Conservation (phyloP, 345 rosid species). For the Salix brachista region DNA sequence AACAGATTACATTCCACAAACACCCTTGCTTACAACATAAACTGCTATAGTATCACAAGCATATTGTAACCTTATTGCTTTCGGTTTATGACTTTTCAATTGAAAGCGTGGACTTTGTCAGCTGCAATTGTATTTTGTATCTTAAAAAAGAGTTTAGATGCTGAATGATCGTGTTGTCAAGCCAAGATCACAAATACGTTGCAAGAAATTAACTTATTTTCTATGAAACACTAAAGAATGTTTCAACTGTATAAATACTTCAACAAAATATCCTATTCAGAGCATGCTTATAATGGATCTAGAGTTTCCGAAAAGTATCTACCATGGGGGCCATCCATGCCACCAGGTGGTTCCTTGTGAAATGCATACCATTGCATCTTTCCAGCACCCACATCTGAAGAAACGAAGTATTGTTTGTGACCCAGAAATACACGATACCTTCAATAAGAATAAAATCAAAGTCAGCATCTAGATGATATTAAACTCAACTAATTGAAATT, state of each 20-base stretch:
- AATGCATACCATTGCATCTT: conserved; percentile 99
- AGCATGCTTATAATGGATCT: background rate
- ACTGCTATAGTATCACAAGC: background rate
- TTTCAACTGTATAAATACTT: background rate
- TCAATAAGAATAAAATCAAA: conserved; percentile 15
- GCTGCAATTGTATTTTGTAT: background rate
- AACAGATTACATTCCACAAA: background rate
- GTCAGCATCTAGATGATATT: conserved; percentile 5
- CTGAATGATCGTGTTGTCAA: background rate
- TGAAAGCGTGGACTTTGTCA: background rate
- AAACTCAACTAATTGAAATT: background rate
- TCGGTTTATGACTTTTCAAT: background rate
- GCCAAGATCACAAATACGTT: background rate
- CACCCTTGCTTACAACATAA: background rate
- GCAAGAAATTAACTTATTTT: background rate
- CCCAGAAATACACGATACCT: conserved; percentile 93
- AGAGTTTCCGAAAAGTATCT: conserved; percentile 17
- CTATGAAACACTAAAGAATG: background rate
- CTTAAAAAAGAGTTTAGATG: background rate
- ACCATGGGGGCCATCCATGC: conserved; percentile 62
- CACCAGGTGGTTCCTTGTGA: conserved; percentile 77
- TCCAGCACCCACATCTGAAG: conserved; percentile 95
- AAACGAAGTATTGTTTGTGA: conserved; percentile 93
- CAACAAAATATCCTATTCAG: background rate
- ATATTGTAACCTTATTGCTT: background rate